Percentiles rank a stretch among this genome's conserved stretches.
Evolutionary conservation across 2,329 filamentous ascomycete species (phyloP).

Genomic region (Ambrosiella xylebori): DNA sequence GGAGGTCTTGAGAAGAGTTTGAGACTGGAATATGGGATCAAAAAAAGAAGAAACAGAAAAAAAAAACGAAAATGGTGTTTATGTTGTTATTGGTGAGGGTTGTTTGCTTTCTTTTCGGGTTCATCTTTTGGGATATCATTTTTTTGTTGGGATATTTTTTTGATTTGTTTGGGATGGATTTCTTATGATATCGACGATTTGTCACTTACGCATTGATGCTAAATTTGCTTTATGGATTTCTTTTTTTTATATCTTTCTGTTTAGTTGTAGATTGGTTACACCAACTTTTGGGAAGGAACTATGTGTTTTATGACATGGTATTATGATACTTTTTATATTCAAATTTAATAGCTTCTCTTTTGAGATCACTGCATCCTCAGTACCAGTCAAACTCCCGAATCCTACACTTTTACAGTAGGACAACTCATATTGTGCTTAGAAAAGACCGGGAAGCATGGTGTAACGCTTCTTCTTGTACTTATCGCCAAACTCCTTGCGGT

Average conservation of each 20-base stretch:
- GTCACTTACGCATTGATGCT: not conserved
- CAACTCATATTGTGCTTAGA: slow-evolving; percentile 26
- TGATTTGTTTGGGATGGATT: not conserved
- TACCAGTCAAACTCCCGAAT: not conserved
- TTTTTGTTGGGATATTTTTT: not conserved
- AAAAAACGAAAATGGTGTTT: too few relatives aligned
- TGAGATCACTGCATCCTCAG: not conserved
- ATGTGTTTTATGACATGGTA: not conserved
- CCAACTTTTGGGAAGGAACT: not conserved
- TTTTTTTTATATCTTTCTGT: not conserved
- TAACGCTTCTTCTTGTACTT: slow-evolving; percentile 92
- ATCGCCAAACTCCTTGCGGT: slow-evolving; percentile 79
- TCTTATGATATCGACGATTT: not conserved
- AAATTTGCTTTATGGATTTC: not conserved
- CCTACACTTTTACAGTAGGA: not conserved
- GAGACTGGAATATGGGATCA: not conserved
- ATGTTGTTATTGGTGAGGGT: not conserved
- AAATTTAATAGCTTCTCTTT: not conserved
- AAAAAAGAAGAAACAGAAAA: not conserved
- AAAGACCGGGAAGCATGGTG: slow-evolving; percentile 62
- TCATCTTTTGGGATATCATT: not conserved
- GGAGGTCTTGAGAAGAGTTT: not conserved
- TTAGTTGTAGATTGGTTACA: not conserved
- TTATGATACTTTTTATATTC: not conserved
- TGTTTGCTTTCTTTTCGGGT: not conserved